A percentile compares a stretch with the other conserved stretches of the same genome.
These are phyloP conservation scores for Aspergillus sp. DNA, from an alignment of 2,329 filamentous ascomycete genomes.

Conservation along the genomic window DNA sequence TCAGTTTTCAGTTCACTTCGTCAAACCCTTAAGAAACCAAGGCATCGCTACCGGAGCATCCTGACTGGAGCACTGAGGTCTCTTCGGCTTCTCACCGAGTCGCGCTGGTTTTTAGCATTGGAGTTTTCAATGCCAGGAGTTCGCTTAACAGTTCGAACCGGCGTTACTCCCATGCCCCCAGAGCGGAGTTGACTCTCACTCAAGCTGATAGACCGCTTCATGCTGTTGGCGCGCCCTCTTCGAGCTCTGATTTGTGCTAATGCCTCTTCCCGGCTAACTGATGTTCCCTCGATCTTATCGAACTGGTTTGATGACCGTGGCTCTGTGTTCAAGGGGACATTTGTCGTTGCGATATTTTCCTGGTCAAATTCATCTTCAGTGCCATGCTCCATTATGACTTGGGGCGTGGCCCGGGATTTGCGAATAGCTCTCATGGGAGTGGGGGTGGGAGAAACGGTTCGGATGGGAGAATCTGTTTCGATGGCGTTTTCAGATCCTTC, in stretches of 20 bases:
- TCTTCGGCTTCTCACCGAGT: slow-evolving; percentile 23
- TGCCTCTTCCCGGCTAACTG: slow-evolving; percentile 44
- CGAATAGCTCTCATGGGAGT: neutral
- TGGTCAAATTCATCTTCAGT: slow-evolving; percentile 3
- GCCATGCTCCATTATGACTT: neutral
- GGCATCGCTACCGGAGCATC: slow-evolving; percentile 22
- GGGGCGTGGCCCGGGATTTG: slow-evolving; percentile 8
- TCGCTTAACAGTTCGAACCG: slow-evolving; percentile 22
- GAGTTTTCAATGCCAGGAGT: slow-evolving; percentile 29
- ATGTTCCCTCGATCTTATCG: slow-evolving; percentile 34
- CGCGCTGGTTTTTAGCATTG: slow-evolving; percentile 21
- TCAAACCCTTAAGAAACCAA: neutral
- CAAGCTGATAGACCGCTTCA: slow-evolving; percentile 37
- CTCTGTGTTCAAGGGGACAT: slow-evolving; percentile 27
- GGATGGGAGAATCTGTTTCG: neutral
- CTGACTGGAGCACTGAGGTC: slow-evolving; percentile 35
- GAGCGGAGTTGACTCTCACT: slow-evolving; percentile 28
- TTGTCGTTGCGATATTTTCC: slow-evolving; percentile 19
- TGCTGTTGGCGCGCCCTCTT: slow-evolving; percentile 40
- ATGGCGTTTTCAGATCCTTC: neutral
- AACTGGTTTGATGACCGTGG: slow-evolving; percentile 16
- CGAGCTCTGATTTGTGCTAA: slow-evolving; percentile 47
- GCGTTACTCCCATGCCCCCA: slow-evolving; percentile 18
- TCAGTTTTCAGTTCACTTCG: slow-evolving; percentile 1
- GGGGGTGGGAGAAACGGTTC: neutral